These are phyloP conservation scores for Acephala macrosclerotiorum DNA, from an alignment of 2,329 filamentous ascomycete species.

Conservation along the genomic window DNA sequence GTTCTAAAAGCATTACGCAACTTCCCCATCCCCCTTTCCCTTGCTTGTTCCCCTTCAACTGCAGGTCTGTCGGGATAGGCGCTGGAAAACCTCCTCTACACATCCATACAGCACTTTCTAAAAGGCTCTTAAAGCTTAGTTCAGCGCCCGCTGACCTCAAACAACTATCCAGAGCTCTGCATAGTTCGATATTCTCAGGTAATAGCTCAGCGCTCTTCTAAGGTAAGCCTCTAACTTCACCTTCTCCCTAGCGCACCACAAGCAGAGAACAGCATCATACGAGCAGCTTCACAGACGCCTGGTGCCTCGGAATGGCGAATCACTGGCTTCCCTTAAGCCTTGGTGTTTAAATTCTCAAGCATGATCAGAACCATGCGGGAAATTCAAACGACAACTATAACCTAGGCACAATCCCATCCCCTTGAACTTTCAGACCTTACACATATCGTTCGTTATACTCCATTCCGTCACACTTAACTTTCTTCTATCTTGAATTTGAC, in stretches of 20 bases:
- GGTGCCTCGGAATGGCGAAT: too few species aligned
- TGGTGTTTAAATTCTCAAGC: too few species aligned
- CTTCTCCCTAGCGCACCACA: neutral
- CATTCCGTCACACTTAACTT: neutral
- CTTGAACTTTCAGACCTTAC: too few species aligned
- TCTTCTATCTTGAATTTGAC: neutral
- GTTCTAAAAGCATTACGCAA: neutral
- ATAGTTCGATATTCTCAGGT: neutral
- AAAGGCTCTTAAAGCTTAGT: too few species aligned
- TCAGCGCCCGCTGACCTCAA: neutral
- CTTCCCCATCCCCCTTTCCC: neutral
- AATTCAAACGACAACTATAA: too few species aligned
- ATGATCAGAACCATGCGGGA: too few species aligned
- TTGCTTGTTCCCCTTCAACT: neutral
- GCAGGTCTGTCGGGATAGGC: neutral
- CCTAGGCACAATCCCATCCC: too few species aligned
- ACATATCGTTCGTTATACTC: too few species aligned
- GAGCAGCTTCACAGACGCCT: neutral
- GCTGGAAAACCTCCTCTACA: neutral
- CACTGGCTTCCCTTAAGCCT: too few species aligned
- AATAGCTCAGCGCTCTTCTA: neutral
- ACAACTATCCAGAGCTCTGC: neutral
- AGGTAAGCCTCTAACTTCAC: neutral
- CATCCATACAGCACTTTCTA: too few species aligned
- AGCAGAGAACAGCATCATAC: neutral